Evolutionary conservation across 2,329 filamentous ascomycete genomes (phyloP).

Genomic region (Colletotrichum phormii): DNA sequence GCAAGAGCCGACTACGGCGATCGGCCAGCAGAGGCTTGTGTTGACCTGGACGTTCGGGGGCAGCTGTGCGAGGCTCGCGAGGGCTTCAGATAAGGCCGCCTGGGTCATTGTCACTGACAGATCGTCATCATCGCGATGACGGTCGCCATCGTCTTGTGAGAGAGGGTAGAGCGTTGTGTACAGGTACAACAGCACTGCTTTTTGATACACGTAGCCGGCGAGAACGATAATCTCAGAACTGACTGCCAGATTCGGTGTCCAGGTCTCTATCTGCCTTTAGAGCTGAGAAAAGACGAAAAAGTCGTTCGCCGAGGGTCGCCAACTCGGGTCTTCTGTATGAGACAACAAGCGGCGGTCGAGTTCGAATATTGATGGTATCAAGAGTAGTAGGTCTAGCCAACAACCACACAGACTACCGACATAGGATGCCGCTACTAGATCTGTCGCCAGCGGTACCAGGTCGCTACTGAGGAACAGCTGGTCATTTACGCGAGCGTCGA

Average conservation of each 20-base stretch:
- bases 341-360: background rate
- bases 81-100: background rate
- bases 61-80: background rate
- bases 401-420: background rate
- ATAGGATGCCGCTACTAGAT: background rate
- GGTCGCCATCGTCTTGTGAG: background rate
- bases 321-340: too few relatives aligned
- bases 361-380: background rate
- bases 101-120: background rate
- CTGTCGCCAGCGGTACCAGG: background rate
- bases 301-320: background rate
- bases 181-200: background rate
- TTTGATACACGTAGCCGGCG: background rate
- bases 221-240: background rate
- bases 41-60: background rate
- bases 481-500: background rate
- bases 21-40: background rate
- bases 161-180: background rate
- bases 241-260: background rate
- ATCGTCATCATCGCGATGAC: too few relatives aligned
- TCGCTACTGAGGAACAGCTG: background rate
- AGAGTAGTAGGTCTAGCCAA: background rate
- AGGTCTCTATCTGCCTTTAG: background rate
- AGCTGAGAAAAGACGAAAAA: background rate
- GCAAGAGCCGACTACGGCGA: background rate